A percentile compares a stretch with the other conserved stretches of the same genome.
Conservation (phyloP, 805 yeast genomes). For the Candida stauntonica region DNA sequence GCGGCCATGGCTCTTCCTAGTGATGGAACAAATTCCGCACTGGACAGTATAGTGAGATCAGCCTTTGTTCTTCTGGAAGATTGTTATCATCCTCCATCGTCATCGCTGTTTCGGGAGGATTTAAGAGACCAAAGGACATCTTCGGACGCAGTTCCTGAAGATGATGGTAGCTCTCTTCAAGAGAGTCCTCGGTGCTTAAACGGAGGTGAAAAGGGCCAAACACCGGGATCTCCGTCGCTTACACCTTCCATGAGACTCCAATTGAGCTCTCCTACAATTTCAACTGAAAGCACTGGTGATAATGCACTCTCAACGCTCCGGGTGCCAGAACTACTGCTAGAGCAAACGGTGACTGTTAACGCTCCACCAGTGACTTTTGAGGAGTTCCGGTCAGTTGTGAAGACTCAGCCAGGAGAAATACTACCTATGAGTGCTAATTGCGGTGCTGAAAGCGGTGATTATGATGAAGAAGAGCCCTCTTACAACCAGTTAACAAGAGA, state of each 20-base stretch:
- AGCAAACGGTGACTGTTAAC: slow-evolving; percentile 3
- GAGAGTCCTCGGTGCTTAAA: neutral
- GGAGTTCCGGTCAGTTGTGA: slow-evolving; percentile 9
- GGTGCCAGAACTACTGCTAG: neutral
- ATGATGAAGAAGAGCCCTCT: neutral
- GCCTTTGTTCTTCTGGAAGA: too few relatives aligned
- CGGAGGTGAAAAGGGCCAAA: neutral
- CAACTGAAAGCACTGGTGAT: too few relatives aligned
- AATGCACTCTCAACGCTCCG: too few relatives aligned
- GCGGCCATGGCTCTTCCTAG: neutral
- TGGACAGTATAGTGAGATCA: slow-evolving; percentile 15
- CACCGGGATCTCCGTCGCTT: neutral
- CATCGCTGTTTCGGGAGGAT: neutral
- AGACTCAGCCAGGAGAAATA: slow-evolving; percentile 7
- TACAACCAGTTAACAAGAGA: neutral
- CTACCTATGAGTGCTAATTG: neutral
- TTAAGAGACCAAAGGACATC: neutral
- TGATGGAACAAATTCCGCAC: slow-evolving; percentile 12
- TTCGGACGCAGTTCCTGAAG: neutral
- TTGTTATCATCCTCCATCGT: neutral
- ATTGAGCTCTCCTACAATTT: too few relatives aligned
- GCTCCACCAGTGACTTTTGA: slow-evolving; percentile 12
- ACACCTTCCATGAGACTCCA: slow-evolving; percentile 3
- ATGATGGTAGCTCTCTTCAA: slow-evolving; percentile 1
- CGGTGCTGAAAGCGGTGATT: neutral